Percentiles rank a stretch among this genome's conserved stretches.
Evolutionary conservation across 148 eudicot species (phyloP).

Genomic region (Camellia japonica): DNA sequence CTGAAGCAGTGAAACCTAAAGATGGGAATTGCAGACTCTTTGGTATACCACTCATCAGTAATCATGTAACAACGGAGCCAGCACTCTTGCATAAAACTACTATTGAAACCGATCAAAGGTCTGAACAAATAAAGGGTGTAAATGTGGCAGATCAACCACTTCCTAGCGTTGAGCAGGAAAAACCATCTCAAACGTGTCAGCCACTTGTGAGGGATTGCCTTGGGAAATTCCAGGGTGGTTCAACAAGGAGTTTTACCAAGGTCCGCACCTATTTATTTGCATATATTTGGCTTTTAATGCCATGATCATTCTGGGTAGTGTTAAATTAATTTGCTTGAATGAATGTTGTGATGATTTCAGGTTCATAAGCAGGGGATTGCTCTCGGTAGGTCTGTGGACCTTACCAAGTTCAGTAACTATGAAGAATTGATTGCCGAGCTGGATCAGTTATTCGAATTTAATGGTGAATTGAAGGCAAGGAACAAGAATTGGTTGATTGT

Average conservation of each 20-base stretch:
- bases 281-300: background rate
- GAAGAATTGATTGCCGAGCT: conserved; percentile 75
- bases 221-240: conserved; percentile 55
- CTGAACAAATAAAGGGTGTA: conserved; percentile 44
- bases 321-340: background rate
- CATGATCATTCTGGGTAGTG: background rate
- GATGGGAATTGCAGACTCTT: conserved; percentile 82
- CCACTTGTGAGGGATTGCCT: conserved; percentile 38
- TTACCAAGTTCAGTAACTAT: conserved; percentile 72
- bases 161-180: conserved; percentile 48
- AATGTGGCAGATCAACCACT: conserved; percentile 40
- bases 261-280: conserved; percentile 25
- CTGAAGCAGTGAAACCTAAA: conserved; percentile 45
- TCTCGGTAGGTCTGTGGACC: conserved; percentile 95
- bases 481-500: conserved; percentile 82
- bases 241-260: conserved; percentile 93
- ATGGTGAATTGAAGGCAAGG: conserved; percentile 69
- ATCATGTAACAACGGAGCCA: conserved; percentile 34
- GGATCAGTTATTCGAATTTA: conserved; percentile 74
- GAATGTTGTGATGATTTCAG: conserved; percentile 34
- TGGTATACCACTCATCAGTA: conserved; percentile 66
- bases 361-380: conserved; percentile 96
- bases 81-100: conserved; percentile 23
- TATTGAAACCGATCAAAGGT: conserved; percentile 43
- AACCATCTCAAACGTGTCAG: conserved; percentile 32